Base-by-base conservation (phyloP, 257 asterid genomes). In the Ballota nigra region DNA sequence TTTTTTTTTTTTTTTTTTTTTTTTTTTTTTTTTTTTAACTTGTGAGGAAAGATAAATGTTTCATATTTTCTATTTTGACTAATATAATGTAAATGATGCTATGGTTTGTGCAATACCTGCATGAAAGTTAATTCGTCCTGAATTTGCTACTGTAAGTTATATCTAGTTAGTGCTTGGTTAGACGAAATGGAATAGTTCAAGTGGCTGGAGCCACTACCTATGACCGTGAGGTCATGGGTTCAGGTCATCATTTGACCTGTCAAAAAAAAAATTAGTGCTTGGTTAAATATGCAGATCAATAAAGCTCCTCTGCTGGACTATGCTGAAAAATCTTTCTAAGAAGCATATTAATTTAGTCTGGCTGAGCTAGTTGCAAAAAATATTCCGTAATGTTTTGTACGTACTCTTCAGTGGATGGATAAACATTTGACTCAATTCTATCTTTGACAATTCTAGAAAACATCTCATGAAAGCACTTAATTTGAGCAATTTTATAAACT, bases 101-200 rank as follows among this genome's bases (percentile, higher is more conserved):
- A 59, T 71, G 20, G 74, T 59, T 63, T 66, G 53, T 29, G 70
- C 56, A 62, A 53, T 60, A 59, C 68, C 58, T 73, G 59, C 16
- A 20, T 8, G 64, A 41, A 65, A 38, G 56, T 38, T 56, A 18
- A 18, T 23, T 31, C 0, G 6, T 69, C 34, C 40, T 12, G 12
- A 55, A 12, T 68, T 38, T 40, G 24, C 6, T 62, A 68, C n/a
- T 68, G 26, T 63, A 52, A 34, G 11, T 24, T 62, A 61, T 47
- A 31, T 41, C 18, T 51, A 34, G 34, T 69, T 41, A 13, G 57
- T 60, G 66, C 61, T 33, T 62, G 60, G 28, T 28, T 53, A n/a
- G 56, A 62, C n/a, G n/a, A n/a, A n/a, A n/a, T n/a, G n/a, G n/a
- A n/a, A n/a, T n/a, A n/a, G n/a, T n/a, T n/a, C n/a, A n/a, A n/a